Conservation (phyloP, 164 flowering plant species). For the Cinnamomum chago region DNA sequence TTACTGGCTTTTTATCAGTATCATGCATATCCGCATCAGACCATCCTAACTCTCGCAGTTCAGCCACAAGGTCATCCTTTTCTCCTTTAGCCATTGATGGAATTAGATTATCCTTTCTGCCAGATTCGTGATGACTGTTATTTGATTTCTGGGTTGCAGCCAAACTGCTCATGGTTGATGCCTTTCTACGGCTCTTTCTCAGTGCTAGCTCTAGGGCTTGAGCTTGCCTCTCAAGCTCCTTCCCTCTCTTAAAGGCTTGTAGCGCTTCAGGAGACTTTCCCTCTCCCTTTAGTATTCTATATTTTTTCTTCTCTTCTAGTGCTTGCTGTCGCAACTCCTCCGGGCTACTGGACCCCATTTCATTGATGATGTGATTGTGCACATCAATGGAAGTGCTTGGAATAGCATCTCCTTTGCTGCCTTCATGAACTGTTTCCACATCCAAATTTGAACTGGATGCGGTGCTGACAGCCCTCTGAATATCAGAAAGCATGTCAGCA, state of each 20-base stretch:
- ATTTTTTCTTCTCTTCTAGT: slow-evolving; percentile 70
- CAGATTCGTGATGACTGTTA: slow-evolving; percentile 30
- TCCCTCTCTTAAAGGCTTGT: slow-evolving; percentile 82
- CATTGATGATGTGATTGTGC: slow-evolving; percentile 18
- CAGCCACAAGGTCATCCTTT: slow-evolving; percentile 67
- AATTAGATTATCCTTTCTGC: slow-evolving; percentile 23
- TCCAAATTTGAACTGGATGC: slow-evolving; percentile 39
- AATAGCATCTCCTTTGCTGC: slow-evolving; percentile 27
- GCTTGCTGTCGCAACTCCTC: slow-evolving; percentile 84
- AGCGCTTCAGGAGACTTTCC: slow-evolving; percentile 85
- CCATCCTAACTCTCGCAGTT: slow-evolving; percentile 90
- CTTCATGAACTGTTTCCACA: slow-evolving; percentile 21
- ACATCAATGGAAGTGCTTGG: slow-evolving; percentile 26
- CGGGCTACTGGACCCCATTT: slow-evolving; percentile 45
- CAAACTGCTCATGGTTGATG: slow-evolving; percentile 18
- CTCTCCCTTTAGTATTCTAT: slow-evolving; percentile 71
- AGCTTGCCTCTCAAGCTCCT: slow-evolving; percentile 96
- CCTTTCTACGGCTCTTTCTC: slow-evolving; percentile 58
- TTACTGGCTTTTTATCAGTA: slow-evolving; percentile 48
- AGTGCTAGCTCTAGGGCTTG: slow-evolving; percentile 60
- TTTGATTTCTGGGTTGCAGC: slow-evolving; percentile 24
- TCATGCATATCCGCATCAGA: slow-evolving; percentile 67
- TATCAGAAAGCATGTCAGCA: slow-evolving; percentile 14
- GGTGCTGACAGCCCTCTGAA: slow-evolving; percentile 28
- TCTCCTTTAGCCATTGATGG: slow-evolving; percentile 27